A percentile compares a stretch with the other conserved stretches of the same genome.
Evolutionary conservation across 2,329 filamentous ascomycete species (phyloP).

Genomic region (Fusarium begoniae): DNA sequence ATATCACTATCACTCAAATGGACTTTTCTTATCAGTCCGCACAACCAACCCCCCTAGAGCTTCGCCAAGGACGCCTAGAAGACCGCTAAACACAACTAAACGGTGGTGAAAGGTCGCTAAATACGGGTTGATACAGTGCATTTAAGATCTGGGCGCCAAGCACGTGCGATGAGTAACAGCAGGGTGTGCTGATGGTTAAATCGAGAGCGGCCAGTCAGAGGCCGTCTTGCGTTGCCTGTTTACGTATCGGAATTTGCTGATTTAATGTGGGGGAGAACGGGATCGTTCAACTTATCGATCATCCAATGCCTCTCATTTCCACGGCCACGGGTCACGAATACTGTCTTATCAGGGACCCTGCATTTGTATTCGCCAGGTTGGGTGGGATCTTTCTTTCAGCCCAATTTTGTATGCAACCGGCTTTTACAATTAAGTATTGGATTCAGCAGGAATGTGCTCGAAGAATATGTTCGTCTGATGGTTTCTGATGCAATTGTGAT

Average conservation of each 20-base stretch:
- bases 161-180: constrained; percentile 11
- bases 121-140: constrained; percentile 32
- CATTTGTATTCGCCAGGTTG: constrained; percentile 8
- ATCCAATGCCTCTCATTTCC: constrained; percentile 26
- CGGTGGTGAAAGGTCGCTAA: constrained; percentile 10
- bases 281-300: constrained; percentile 21
- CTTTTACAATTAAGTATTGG: background rate
- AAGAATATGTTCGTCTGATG: background rate
- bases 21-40: constrained; percentile 30
- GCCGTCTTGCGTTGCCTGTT: constrained; percentile 29
- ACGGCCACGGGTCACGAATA: constrained; percentile 20
- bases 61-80: constrained; percentile 13
- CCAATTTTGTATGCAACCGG: background rate
- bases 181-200: constrained; percentile 19
- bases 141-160: constrained; percentile 34
- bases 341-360: constrained; percentile 35
- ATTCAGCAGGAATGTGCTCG: background rate
- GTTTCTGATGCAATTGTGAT: background rate
- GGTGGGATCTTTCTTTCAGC: constrained; percentile 8
- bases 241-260: constrained; percentile 52
- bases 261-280: constrained; percentile 27
- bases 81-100: constrained; percentile 13
- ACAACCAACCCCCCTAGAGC: constrained; percentile 3
- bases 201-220: constrained; percentile 35
- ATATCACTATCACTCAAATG: constrained; percentile 26